Percentiles rank a stretch among this genome's conserved stretches.
Conservation (phyloP, 345 rosid genomes). For the Punica granatum region DNA sequence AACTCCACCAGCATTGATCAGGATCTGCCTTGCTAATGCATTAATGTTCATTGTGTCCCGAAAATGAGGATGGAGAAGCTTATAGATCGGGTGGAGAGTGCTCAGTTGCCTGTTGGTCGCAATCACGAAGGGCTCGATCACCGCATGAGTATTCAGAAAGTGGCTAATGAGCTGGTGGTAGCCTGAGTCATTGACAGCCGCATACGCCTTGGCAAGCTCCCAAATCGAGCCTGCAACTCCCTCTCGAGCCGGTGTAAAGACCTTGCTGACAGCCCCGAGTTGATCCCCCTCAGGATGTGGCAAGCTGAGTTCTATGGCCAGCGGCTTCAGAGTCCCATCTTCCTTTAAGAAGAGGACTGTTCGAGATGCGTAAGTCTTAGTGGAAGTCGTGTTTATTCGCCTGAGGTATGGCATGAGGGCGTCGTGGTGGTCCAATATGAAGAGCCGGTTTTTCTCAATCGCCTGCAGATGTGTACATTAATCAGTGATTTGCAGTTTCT, state of each 20-base stretch:
- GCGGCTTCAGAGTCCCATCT: slow-evolving; percentile 14
- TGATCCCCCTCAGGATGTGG: slow-evolving; percentile 18
- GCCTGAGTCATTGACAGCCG: slow-evolving; percentile 22
- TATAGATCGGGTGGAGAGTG: slow-evolving; percentile 34
- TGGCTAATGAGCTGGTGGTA: slow-evolving; percentile 31
- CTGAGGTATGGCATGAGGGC: slow-evolving; percentile 14
- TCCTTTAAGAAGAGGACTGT: slow-evolving; percentile 21
- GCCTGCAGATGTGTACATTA: slow-evolving; percentile 10
- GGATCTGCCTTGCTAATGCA: slow-evolving; percentile 26
- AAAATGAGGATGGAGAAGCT: slow-evolving; percentile 42
- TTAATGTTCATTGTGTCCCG: slow-evolving; percentile 38
- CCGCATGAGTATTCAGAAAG: slow-evolving; percentile 39
- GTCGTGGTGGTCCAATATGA: slow-evolving; percentile 26
- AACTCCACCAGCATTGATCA: slow-evolving; percentile 36
- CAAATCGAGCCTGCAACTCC: slow-evolving; percentile 14
- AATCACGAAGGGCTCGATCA: slow-evolving; percentile 39
- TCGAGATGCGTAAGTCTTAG: slow-evolving; percentile 16
- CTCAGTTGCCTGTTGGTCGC: slow-evolving; percentile 41
- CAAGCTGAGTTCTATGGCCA: slow-evolving; percentile 21
- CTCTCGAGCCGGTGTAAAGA: slow-evolving; percentile 17
- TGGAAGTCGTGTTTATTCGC: slow-evolving; percentile 11
- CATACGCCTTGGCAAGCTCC: slow-evolving; percentile 34
- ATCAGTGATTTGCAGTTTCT: not conserved
- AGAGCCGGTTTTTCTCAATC: slow-evolving; percentile 13
- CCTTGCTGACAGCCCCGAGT: slow-evolving; percentile 13